Base-by-base conservation (phyloP, 2,329 filamentous ascomycete species). In the Mariannaea elegans region DNA sequence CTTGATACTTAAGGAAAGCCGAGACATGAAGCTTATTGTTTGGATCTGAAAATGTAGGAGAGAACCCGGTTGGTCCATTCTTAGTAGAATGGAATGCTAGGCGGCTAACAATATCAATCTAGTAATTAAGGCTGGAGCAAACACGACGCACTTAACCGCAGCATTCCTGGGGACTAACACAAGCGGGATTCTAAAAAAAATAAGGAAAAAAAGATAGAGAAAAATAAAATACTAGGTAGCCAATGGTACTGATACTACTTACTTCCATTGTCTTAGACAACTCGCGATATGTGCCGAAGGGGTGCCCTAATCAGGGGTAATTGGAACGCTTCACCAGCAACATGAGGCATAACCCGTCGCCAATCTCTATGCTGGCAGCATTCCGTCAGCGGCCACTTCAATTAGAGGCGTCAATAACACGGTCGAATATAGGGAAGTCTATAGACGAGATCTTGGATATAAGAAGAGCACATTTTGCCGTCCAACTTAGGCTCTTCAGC, bases 311-410 rank as follows among this genome's bases (percentile, higher is more conserved):
- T 10, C 31, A 46, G 16, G 41, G 51, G 18, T 10, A 29, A 21
- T 54, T 47, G 51, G 32, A 54, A 54, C 41, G 51, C 8, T 31
- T 39, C 9, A 6, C 14, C 13, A 16, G 7, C 21, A 8, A 12
- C 18, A 6, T 27, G 24, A 7, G 51, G 21, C 23, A n/a, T 16
- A 3, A 18, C 9, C 13, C 13, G 9, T 32, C 39, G 42, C 24
- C 16, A 31, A 39, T 55, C 34, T 36, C 42, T 39, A 47, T 41
- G 3, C 42, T 16, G 51, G 27, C 16, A 19, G 23, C 51, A 54
- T 54, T 54, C 51, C 51, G 32, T 3, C 18, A 8, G 31, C 13
- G 18, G n/a, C 32, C 32, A 23, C 16, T 18, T 32, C 31, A 29
- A 10, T 10, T 7, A 39, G 19, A n/a, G 10, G 19, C 16, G 24